Evolutionary conservation across 2,329 filamentous ascomycete genomes (phyloP), one percentile per base, ranked within the genome.

Genomic region (Periconia sp.): DNA sequence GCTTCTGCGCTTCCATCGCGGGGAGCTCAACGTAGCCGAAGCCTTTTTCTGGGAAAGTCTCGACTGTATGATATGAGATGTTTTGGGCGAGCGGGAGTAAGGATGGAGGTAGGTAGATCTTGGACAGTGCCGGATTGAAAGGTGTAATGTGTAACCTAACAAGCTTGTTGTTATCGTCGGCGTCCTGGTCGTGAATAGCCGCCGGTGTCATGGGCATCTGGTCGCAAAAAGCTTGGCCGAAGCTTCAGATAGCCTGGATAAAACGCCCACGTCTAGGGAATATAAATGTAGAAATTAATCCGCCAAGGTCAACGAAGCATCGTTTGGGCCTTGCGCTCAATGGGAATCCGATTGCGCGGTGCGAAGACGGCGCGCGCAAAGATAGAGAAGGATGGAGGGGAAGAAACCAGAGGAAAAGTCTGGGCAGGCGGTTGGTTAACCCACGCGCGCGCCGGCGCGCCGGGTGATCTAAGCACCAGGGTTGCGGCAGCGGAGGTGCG

Each of bases 1-100:
- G 76, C 74, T 92, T 96, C n/a, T 93, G 89, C 10, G 93, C 94
- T 60, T 96, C 92, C 74, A 85, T 84, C 2, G 72, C 76, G 0
- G 92, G 92, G 37, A 99, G 76, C 45, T 95, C 92, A 55, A 97
- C 80, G 76, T 90, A 99, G 52, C 93, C 94, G 85, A 91, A 99
- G 49, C 85, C 87, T 70, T 85, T 89, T 61, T 99, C 94, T 14
- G 93, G 93, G 59, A 96, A 96, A 0, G 92, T 92, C 68, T 91
- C 84, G 61, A 97, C 77, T 6, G 81, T 80, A 74, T 97, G 93
- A 76, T 88, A 97, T n/a, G 92, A 96, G 49, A 97, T 84, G 69
- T 92, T 90, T 56, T 85, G 85, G 18, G 90, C 91, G 44, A 79
- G 78, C 14, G 85, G 80, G 35, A 85, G 83, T 14, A 90, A 69